phyloP scores from a whole-genome alignment of 2,329 filamentous ascomycete species.

The Penicillium sp. region DNA sequence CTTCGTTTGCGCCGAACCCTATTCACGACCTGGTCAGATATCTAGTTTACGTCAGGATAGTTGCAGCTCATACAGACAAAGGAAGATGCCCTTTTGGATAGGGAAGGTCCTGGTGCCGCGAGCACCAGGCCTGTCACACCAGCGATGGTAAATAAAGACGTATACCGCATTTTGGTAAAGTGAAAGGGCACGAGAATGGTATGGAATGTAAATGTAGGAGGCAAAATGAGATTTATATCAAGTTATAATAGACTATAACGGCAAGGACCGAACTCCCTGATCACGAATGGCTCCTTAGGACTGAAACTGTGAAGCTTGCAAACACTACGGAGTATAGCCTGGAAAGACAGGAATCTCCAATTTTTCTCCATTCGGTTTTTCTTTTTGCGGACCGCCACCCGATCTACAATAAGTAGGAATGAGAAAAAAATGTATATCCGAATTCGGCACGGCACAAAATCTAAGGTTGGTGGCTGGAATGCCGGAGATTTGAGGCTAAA shows the following conservation, averaged over 20 bases:
- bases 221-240: background rate
- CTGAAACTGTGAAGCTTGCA: background rate
- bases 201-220: background rate
- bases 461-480: background rate
- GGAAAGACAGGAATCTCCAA: background rate
- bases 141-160: background rate
- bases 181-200: background rate
- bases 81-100: background rate
- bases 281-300: background rate
- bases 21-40: slow-evolving; percentile 16
- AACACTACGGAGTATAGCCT: background rate
- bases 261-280: background rate
- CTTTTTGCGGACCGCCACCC: background rate
- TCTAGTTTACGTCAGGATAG: background rate
- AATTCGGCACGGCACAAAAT: background rate
- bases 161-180: background rate
- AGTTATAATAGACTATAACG: background rate
- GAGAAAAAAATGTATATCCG: background rate
- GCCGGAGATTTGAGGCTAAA: background rate
- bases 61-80: background rate
- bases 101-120: background rate
- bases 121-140: background rate
- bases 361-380: background rate
- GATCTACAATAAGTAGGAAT: background rate
- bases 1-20: slow-evolving; percentile 21